Evolutionary conservation across 2,329 filamentous ascomycete species (phyloP), one percentile per base, ranked within the genome.

Genomic region (Myotisia sp.): DNA sequence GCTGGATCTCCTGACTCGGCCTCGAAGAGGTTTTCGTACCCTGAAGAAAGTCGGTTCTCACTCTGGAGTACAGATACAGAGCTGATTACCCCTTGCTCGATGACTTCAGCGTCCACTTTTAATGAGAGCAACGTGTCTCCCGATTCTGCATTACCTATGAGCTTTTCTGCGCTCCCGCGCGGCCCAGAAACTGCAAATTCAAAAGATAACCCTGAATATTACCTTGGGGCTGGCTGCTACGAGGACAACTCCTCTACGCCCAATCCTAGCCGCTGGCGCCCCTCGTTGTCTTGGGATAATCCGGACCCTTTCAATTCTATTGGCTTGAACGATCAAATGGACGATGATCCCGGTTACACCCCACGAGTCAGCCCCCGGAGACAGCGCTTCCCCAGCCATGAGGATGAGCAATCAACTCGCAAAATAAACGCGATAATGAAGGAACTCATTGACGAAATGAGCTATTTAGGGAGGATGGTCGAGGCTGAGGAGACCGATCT

Each of bases 381-480:
- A 3, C 32, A 26, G 9, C 22, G 23, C 10, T 18, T 19, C 32
- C 17, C 9, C 8, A n/a, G 8, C 5, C 18, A 12, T 12, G 14
- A 26, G 9, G 32, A 26, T 9, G 23, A 20, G 26, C 18, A 18
- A 13, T 14, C 34, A 4, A 29, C 34, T 10, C 10, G 26, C 6
- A 26, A 36, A 17, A 31, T 44, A n/a, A 26, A 44, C 4, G 39
- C 18, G 14, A 56, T 55, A 12, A 62, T 69, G 52, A 58, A 62
- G 41, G 59, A 65, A 42, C 48, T 69, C 38, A 55, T 69, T 45
- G 59, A 63, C 41, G 65, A 70, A 40, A 50, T 69, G 48, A 63
- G 63, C 36, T 69, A 70, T 45, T 48, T 70, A 26, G 62, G 63
- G 16, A 55, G 57, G 34, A 54, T 64, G 38, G 68, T 69, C 21